These are phyloP conservation scores for Malus asiatica DNA, from an alignment of 306 rosid species.

Conservation along the genomic window DNA sequence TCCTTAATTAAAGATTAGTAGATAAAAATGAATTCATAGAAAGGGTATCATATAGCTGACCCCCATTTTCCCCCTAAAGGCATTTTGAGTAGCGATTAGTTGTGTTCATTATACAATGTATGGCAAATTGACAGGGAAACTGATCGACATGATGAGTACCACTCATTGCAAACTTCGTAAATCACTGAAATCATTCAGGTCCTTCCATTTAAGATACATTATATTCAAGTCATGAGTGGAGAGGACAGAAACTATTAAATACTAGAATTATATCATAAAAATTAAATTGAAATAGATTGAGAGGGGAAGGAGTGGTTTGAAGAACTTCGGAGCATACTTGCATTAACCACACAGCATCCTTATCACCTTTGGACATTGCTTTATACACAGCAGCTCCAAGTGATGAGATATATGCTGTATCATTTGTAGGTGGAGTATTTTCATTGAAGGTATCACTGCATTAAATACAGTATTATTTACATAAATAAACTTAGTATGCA, in stretches of 20 bases:
- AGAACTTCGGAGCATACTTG: constrained; percentile 60
- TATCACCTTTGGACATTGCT: constrained; percentile 79
- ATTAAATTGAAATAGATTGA: not conserved
- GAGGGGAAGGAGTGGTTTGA: constrained; percentile 1
- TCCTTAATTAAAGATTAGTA: not conserved
- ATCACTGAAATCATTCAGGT: not conserved
- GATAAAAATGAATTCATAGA: not conserved
- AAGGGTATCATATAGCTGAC: not conserved
- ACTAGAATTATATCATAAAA: no score
- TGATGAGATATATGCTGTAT: constrained; percentile 61
- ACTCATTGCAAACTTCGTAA: not conserved
- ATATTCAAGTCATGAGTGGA: no score
- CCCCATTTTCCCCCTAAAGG: not conserved
- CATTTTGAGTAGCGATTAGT: not conserved
- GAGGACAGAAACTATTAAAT: no score
- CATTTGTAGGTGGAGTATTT: constrained; percentile 78
- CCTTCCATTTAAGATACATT: no score
- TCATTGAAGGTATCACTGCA: constrained; percentile 97
- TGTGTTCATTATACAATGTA: not conserved
- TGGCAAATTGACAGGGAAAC: not conserved
- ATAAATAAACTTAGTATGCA: constrained; percentile 16
- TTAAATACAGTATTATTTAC: constrained; percentile 8
- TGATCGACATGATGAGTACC: not conserved
- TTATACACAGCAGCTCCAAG: constrained; percentile 90
- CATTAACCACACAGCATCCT: constrained; percentile 98